Evolutionary conservation across 768 basidiomycete genomes (phyloP).

Genomic region (Gymnopilus junonius): DNA sequence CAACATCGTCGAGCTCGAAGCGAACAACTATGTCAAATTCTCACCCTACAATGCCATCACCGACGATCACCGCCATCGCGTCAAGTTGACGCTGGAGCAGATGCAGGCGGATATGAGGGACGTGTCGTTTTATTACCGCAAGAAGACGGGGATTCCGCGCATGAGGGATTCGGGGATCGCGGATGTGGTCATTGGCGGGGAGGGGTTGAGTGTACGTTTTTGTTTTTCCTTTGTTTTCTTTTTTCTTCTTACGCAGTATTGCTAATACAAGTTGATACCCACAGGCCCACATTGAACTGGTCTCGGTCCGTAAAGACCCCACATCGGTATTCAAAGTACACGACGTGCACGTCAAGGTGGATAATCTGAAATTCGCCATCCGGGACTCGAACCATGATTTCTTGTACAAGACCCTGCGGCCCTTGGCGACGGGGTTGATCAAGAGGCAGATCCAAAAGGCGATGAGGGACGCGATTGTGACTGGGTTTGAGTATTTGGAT

Average conservation of each 20-base stretch:
- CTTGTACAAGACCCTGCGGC: constrained; percentile 83
- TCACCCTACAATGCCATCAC: constrained; percentile 67
- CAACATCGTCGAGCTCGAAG: constrained; percentile 72
- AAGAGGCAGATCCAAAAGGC: constrained; percentile 70
- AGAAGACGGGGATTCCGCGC: constrained; percentile 84
- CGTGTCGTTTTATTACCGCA: constrained; percentile 88
- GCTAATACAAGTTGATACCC: background rate
- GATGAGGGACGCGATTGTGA: constrained; percentile 67
- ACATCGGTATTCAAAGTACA: constrained; percentile 76
- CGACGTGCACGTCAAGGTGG: constrained; percentile 78
- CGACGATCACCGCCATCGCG: constrained; percentile 71
- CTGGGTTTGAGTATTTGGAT: constrained; percentile 87
- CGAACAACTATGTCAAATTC: constrained; percentile 84
- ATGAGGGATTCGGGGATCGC: constrained; percentile 83
- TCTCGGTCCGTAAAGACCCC: constrained; percentile 61
- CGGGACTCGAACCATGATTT: constrained; percentile 91
- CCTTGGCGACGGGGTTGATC: constrained; percentile 80
- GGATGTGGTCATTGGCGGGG: constrained; percentile 83
- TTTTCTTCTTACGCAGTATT: too few relatives aligned
- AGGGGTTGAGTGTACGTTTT: constrained; percentile 68
- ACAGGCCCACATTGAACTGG: constrained; percentile 64
- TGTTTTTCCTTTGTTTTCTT: too few relatives aligned
- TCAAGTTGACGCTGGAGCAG: constrained; percentile 78
- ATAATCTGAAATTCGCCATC: constrained; percentile 87
- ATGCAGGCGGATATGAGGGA: constrained; percentile 95